These are phyloP conservation scores for Penicillium sp. DNA, from an alignment of 2,329 filamentous ascomycete genomes.

Conservation along the genomic window DNA sequence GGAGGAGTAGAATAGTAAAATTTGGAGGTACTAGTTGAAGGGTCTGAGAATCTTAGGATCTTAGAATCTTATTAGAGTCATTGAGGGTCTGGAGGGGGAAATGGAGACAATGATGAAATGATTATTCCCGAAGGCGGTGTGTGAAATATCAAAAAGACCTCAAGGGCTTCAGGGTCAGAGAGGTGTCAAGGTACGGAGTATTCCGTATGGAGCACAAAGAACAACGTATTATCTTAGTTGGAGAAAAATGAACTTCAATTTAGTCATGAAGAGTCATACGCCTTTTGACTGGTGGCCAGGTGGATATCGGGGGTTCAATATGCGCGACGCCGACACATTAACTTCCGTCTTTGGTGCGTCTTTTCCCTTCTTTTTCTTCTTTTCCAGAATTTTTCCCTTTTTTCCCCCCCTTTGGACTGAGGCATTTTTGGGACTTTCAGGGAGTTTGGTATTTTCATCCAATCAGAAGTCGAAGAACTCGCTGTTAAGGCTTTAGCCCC, in stretches of 20 bases:
- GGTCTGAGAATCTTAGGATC: not conserved
- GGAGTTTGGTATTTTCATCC: not conserved
- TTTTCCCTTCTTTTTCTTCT: not conserved
- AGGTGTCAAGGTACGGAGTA: not conserved
- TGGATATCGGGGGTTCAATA: not conserved
- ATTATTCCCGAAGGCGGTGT: slow-evolving; percentile 17
- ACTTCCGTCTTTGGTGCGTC: not conserved
- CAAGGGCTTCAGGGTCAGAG: not conserved
- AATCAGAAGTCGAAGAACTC: not conserved
- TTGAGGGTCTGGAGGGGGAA: not conserved
- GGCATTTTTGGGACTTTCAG: slow-evolving; percentile 2
- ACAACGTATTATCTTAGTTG: not conserved
- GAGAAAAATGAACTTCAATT: no score
- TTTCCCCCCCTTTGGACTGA: not conserved
- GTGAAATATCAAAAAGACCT: not conserved
- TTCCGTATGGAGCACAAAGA: no score
- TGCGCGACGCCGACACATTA: not conserved
- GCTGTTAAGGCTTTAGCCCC: not conserved
- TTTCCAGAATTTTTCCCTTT: slow-evolving; percentile 6
- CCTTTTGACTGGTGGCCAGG: not conserved
- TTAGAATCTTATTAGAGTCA: not conserved
- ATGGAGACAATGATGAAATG: slow-evolving; percentile 15
- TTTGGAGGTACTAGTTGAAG: not conserved
- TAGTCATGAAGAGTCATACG: not conserved
- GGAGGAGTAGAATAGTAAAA: not conserved